These are phyloP conservation scores for Arachis monticola DNA, from an alignment of 331 rosid genomes.

Conservation along the genomic window DNA sequence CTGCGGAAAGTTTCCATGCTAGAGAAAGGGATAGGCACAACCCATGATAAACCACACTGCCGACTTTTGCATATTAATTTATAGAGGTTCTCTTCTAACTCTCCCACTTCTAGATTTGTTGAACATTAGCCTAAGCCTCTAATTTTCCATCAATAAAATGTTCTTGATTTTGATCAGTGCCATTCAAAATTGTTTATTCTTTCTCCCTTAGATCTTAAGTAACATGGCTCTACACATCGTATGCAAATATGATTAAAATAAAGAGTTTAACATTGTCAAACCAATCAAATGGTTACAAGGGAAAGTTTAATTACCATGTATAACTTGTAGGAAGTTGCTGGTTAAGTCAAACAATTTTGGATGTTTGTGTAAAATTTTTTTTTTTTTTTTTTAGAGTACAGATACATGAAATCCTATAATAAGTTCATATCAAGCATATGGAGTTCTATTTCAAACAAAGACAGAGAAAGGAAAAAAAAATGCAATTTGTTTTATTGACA, in stretches of 20 bases:
- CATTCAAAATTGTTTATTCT: conserved; percentile 14
- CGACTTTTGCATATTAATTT: conserved; percentile 45
- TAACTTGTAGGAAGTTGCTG: too few relatives aligned
- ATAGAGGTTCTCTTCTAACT: conserved; percentile 51
- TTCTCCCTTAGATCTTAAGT: conserved; percentile 24
- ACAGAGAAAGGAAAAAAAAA: background rate
- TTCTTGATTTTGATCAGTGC: conserved; percentile 23
- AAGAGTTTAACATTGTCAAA: background rate
- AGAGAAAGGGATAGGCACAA: conserved; percentile 40
- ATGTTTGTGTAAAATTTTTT: too few relatives aligned
- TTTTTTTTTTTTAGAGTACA: too few relatives aligned
- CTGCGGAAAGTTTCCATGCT: conserved; percentile 37
- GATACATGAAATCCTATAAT: too few relatives aligned
- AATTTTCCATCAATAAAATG: conserved; percentile 20
- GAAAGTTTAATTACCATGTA: too few relatives aligned
- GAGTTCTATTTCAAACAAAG: background rate
- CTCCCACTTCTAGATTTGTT: conserved; percentile 16
- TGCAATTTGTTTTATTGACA: conserved; percentile 31
- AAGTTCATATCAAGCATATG: too few relatives aligned
- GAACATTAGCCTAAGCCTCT: conserved; percentile 9
- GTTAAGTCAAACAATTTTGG: too few relatives aligned
- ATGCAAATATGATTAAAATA: conserved; percentile 14
- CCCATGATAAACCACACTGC: conserved; percentile 34
- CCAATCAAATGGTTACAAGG: too few relatives aligned
- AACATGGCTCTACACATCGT: conserved; percentile 10